phyloP scores from a whole-genome alignment of 2,329 filamentous ascomycete species.

The Escovopsis sp. region DNA sequence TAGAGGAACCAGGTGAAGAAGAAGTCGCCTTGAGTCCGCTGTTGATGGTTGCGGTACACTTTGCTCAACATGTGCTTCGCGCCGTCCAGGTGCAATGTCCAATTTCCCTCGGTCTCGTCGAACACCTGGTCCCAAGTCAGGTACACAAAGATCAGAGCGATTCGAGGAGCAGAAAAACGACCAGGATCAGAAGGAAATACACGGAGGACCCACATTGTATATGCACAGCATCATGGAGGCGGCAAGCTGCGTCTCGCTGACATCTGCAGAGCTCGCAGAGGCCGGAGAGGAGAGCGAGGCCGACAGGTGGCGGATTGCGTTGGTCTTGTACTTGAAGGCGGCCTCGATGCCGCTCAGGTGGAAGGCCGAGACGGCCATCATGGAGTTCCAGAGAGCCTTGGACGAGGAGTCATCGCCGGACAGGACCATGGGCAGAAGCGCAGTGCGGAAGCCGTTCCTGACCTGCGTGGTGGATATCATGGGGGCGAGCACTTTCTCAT shows the following conservation, averaged over 20 bases:
- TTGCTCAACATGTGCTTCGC: constrained; percentile 22
- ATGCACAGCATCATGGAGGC: constrained; percentile 37
- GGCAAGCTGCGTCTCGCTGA: constrained; percentile 25
- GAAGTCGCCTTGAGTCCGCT: constrained; percentile 20
- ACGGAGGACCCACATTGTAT: constrained; percentile 25
- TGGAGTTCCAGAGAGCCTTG: constrained; percentile 26
- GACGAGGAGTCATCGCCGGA: constrained; percentile 19
- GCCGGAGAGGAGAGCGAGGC: constrained; percentile 19
- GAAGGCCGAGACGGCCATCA: constrained; percentile 28
- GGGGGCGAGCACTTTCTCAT: constrained; percentile 23
- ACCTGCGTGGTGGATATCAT: constrained; percentile 33
- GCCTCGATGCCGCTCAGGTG: constrained; percentile 24
- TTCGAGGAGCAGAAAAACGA: background rate
- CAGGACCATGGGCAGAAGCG: constrained; percentile 31
- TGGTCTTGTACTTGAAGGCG: constrained; percentile 27
- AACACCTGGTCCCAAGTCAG: constrained; percentile 23
- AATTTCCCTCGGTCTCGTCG: constrained; percentile 31
- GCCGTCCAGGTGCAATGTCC: constrained; percentile 29
- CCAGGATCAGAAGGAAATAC: background rate
- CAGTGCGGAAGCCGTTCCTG: constrained; percentile 30
- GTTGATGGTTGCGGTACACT: constrained; percentile 11
- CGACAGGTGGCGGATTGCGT: constrained; percentile 24
- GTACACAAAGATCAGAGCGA: background rate
- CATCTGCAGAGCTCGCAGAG: constrained; percentile 9
- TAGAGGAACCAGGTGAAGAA: constrained; percentile 32